A percentile compares a stretch with the other conserved stretches of the same genome.
phyloP scores from a whole-genome alignment of 257 asterid genomes.

The Catharanthus roseus region DNA sequence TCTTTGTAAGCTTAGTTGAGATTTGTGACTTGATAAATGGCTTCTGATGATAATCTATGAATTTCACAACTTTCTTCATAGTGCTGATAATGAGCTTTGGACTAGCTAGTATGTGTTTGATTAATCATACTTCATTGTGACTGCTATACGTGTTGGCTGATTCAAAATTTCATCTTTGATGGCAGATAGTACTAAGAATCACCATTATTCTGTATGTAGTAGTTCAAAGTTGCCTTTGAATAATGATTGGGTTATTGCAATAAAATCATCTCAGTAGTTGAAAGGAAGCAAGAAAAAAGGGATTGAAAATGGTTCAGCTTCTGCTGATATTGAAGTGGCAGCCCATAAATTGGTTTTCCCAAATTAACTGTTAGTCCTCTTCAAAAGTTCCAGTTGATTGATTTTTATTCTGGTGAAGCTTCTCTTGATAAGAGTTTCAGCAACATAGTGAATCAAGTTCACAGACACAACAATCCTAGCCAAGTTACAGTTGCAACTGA shows the following conservation, averaged over 20 bases:
- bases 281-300: conserved; percentile 35
- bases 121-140: neutral
- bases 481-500: conserved; percentile 22
- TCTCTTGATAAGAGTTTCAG: conserved; percentile 25
- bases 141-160: neutral
- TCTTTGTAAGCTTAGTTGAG: no score
- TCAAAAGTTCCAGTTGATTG: conserved; percentile 82
- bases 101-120: neutral
- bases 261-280: conserved; percentile 38
- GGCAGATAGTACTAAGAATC: conserved; percentile 36
- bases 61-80: neutral
- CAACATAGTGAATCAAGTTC: conserved; percentile 21
- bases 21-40: no score
- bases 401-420: conserved; percentile 63
- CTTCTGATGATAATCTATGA: no score
- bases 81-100: neutral
- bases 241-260: conserved; percentile 36
- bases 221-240: conserved; percentile 68
- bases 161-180: conserved; percentile 6
- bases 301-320: conserved; percentile 35
- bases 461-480: conserved; percentile 19
- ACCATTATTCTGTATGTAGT: conserved; percentile 46
- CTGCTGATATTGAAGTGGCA: conserved; percentile 23
- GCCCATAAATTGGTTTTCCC: conserved; percentile 34
- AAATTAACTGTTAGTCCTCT: conserved; percentile 62